Base-by-base conservation (phyloP, 208 protist species). In the Acanthamoeba rhysodes region DNA sequence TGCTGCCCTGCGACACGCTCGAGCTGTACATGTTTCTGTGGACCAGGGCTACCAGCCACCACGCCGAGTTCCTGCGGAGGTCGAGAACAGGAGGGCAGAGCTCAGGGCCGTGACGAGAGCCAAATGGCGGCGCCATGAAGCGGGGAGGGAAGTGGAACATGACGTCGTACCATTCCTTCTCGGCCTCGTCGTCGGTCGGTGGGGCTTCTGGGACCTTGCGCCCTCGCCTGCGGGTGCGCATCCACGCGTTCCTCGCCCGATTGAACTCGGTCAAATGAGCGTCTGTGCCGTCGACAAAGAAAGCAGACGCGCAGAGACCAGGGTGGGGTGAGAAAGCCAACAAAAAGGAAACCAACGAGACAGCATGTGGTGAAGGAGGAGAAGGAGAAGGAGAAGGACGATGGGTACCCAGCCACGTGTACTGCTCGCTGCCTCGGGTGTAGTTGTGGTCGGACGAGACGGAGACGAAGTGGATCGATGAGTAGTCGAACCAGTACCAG, bases 401-500 rank as follows among this genome's bases (percentile, higher is more conserved):
- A 45, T 3, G 29, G 14, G n/a, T 16, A 78, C 70, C 70, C 9
- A 78, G 70, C 70, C 70, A 78, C 9, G n/a, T 78, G n/a, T 78
- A 78, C 70, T 78, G 70, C 29, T 78, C 70, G 70, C 70, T 78
- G 34, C 70, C 70, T 5, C 70, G 70, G n/a, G 32, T 24, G 70
- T 78, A 78, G 70, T 78, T 78, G 70, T 78, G 70, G 70, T 87
- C 78, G 78, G 78, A 62, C 41, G 37, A 62, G 78, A 87, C 12
- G 27, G 78, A 16, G 22, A 87, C 37, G 41, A 87, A 87, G 48
- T 87, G 78, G 20, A 87, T 59, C 41, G 50, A 62, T 24, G 45
- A 16, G 48, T 87, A 87, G 48, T 87, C 78, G 78, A 87, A 87
- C 78, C 45, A 87, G 78, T 59, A 87, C 45, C 50, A 87, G 27